Conservation (phyloP, 768 basidiomycete species). For the Russula sp. region DNA sequence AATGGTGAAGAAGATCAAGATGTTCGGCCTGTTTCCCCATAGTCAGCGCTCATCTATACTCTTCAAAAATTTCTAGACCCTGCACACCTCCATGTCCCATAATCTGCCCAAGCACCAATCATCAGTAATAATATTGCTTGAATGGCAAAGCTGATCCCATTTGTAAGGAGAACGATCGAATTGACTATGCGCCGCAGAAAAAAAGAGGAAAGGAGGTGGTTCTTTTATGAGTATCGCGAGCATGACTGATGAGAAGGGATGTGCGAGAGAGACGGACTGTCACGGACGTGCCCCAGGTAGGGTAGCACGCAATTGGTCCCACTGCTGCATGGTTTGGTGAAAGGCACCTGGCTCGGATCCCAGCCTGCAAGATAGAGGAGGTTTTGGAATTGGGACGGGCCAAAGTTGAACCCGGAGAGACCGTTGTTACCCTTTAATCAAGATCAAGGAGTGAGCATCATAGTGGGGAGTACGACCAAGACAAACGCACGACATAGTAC, state of each 20-base stretch:
- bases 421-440: conserved; percentile 54
- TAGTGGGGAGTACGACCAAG: neutral
- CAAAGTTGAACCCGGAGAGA: conserved; percentile 62
- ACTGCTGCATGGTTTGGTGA: conserved; percentile 41
- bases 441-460: neutral
- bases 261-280: conserved; percentile 38
- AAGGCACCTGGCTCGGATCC: conserved; percentile 53
- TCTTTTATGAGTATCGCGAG: neutral
- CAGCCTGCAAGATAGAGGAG: conserved; percentile 66
- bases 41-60: neutral
- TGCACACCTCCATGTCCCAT: conserved; percentile 64
- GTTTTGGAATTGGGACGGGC: conserved; percentile 71
- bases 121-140: conserved; percentile 59
- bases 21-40: conserved; percentile 48
- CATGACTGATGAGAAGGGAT: neutral
- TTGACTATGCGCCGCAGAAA: conserved; percentile 41
- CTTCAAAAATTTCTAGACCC: neutral
- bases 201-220: neutral
- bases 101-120: conserved; percentile 77
- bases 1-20: conserved; percentile 67
- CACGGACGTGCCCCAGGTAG: conserved; percentile 52
- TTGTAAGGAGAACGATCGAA: conserved; percentile 70
- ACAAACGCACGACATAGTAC: conserved; percentile 40
- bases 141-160: conserved; percentile 72
- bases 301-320: conserved; percentile 55